Evolutionary conservation across 108 stramenopile genomes (phyloP), one percentile per base, ranked within the genome.

Genomic region (Stephanodiscus triporus): DNA sequence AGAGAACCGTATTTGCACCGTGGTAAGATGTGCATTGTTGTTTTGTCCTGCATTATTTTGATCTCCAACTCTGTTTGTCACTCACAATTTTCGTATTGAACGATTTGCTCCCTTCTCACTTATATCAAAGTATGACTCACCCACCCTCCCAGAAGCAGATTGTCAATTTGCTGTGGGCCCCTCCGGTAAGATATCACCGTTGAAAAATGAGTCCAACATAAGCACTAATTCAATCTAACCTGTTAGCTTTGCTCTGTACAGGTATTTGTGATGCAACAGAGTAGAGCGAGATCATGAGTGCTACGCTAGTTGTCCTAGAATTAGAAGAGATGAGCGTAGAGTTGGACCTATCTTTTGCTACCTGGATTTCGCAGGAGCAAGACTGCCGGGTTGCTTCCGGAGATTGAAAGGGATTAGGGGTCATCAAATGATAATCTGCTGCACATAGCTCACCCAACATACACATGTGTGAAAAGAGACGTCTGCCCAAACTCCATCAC

Each of bases 111-210:
- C 14, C 6, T 0, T 56, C 9, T 56, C 56, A 2, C 2, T 42
- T 24, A 43, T 26, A 16, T 53, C 57, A 4, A 32, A 59, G 20
- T 91, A 80, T 77, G 91, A 99, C 70, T 93, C 91, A 37, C 99
- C 99, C 8, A 97, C 97, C 5, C 84, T 99, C 26, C 96, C 99
- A 4, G 99, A 99, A 87, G 93, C 97, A 7, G 99, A 99, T 80
- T 87, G 87, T 20, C 89, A 90, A 68, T 96, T 92, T 66, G 92
- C 95, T 19, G 87, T 96, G 22, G 90, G 88, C 0, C 68, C 85
- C 4, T 71, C 71, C 10, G 72, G 72, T 37, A 49, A 65, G 77
- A 34, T 8, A 71, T 61, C 47, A 38, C 36, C 50, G 10, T 70
- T 60, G 56, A 38, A 61, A 19, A 22, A 17, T 37, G 16, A 61